A percentile compares a stretch with the other conserved stretches of the same genome.
Conservation (phyloP, 352 stramenopile species). For the Phytophthora syringae region DNA sequence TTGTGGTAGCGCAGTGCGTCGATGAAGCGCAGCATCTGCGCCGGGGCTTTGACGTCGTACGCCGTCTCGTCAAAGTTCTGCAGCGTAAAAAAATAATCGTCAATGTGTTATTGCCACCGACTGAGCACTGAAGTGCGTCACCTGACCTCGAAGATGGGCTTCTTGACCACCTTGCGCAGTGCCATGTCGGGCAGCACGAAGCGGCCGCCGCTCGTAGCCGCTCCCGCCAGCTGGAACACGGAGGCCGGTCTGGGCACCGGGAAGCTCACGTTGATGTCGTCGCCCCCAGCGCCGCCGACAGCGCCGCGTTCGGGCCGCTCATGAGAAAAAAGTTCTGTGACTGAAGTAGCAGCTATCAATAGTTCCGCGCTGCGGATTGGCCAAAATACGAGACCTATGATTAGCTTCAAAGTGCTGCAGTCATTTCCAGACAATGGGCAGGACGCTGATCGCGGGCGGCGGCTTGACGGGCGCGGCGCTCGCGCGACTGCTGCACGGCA, state of each 20-base stretch:
- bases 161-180: slow-evolving; percentile 72
- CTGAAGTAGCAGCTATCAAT: no score
- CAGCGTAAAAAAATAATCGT: background rate
- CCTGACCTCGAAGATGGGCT: slow-evolving; percentile 77
- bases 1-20: slow-evolving; percentile 88
- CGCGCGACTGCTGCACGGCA: slow-evolving; percentile 57
- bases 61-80: slow-evolving; percentile 82
- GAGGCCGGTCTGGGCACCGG: slow-evolving; percentile 32
- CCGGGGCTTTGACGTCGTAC: slow-evolving; percentile 72
- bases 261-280: slow-evolving; percentile 44
- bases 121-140: background rate
- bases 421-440: slow-evolving; percentile 36
- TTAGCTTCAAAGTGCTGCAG: slow-evolving; percentile 25
- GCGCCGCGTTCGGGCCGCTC: slow-evolving; percentile 33
- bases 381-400: no score
- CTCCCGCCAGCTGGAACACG: slow-evolving; percentile 50
- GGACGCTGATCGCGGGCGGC: slow-evolving; percentile 67
- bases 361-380: no score
- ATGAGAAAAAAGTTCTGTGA: slow-evolving; percentile 32
- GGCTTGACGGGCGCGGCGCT: slow-evolving; percentile 66
- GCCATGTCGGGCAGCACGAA: slow-evolving; percentile 59
- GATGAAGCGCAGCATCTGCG: slow-evolving; percentile 84
- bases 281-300: slow-evolving; percentile 22
- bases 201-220: slow-evolving; percentile 27
- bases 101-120: slow-evolving; percentile 4